phyloP scores from a whole-genome alignment of 1,139 yeast species.

The Nakaseomyces delphensis region DNA sequence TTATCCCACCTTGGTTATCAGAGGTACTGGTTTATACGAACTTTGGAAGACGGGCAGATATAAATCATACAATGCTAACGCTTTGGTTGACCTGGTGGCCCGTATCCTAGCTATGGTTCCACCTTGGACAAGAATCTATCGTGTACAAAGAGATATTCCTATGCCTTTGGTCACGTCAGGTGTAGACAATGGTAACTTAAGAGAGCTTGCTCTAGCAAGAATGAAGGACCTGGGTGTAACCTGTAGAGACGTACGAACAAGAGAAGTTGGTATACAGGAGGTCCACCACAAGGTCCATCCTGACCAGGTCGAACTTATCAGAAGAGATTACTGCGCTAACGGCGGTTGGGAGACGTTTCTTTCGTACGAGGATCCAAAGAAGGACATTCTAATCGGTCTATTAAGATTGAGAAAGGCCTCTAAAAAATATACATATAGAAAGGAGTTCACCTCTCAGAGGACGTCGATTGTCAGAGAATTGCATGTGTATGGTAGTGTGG shows the following conservation, averaged over 20 bases:
- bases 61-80: slow-evolving; percentile 91
- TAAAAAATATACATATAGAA: slow-evolving; percentile 80
- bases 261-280: slow-evolving; percentile 98
- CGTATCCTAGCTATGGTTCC: slow-evolving; percentile 93
- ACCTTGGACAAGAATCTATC: slow-evolving; percentile 98
- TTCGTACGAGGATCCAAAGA: slow-evolving; percentile 94
- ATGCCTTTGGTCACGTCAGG: slow-evolving; percentile 98
- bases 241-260: slow-evolving; percentile 94
- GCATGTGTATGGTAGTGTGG: slow-evolving; percentile 96
- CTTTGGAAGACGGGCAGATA: slow-evolving; percentile 95
- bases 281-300: slow-evolving; percentile 97
- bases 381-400: slow-evolving; percentile 88
- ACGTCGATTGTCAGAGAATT: slow-evolving; percentile 91
- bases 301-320: slow-evolving; percentile 88
- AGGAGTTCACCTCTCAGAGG: slow-evolving; percentile 75
- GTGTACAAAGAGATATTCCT: slow-evolving; percentile 98
- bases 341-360: slow-evolving; percentile 99
- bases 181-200: slow-evolving; percentile 92
- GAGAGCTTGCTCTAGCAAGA: slow-evolving; percentile 92
- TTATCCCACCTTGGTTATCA: slow-evolving; percentile 90
- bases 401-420: slow-evolving; percentile 82
- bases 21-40: slow-evolving; percentile 97
- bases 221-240: slow-evolving; percentile 97
- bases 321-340: slow-evolving; percentile 94
- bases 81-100: slow-evolving; percentile 87